phyloP scores from a whole-genome alignment of 805 yeast species.

The Lachancea sp. region DNA sequence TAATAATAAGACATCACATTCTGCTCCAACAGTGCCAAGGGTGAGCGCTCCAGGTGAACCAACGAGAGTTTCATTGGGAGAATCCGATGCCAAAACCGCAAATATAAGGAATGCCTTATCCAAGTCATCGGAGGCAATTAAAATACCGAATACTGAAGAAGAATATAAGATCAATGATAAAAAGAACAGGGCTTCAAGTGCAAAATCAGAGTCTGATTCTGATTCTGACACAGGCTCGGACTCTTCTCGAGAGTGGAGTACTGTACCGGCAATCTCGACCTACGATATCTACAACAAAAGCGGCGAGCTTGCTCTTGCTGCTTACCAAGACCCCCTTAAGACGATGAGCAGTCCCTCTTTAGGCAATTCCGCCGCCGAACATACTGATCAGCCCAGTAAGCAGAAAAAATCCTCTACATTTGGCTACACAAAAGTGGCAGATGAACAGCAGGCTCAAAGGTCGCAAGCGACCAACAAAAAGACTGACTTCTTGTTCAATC shows the following conservation, averaged over 20 bases:
- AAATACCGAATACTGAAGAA: neutral
- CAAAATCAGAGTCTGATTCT: too few relatives aligned
- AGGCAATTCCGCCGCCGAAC: neutral
- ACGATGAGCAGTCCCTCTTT: neutral
- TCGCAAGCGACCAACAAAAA: conserved; percentile 49
- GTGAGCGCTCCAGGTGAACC: neutral
- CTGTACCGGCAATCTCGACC: conserved; percentile 77
- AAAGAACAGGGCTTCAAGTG: neutral
- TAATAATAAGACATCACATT: neutral
- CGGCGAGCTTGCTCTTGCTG: conserved; percentile 45
- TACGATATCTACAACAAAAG: conserved; percentile 73
- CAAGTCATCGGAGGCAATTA: neutral
- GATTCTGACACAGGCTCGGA: conserved; percentile 22
- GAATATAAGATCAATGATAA: neutral
- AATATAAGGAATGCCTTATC: neutral
- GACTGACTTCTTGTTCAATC: conserved; percentile 50
- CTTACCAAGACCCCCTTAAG: neutral
- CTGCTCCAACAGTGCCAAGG: neutral
- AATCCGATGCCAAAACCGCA: neutral
- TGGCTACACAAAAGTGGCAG: conserved; percentile 83
- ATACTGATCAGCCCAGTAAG: neutral
- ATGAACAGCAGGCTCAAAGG: conserved; percentile 76
- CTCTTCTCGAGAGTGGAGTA: conserved; percentile 63
- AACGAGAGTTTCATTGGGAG: too few relatives aligned
- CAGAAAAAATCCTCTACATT: conserved; percentile 33